Base-by-base conservation (phyloP, 257 asterid genomes). In the Avicennia marina region DNA sequence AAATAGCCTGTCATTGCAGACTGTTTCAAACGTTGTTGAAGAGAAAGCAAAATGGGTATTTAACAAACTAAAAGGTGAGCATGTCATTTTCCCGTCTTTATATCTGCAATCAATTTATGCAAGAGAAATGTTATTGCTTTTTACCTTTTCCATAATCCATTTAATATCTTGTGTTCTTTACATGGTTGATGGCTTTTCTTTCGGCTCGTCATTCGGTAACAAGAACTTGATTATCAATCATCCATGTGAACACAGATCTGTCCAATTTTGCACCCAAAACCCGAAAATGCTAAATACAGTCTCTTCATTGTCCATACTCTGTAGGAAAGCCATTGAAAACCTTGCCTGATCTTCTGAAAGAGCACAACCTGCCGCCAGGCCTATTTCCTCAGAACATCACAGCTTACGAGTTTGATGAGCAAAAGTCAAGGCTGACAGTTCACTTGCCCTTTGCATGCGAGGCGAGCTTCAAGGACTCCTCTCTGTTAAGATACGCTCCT, bases 11-110 rank as follows among this genome's bases (percentile, higher is more conserved):
- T 64, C 53, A 13, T 60, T 75, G 58, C 87, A 89, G 96, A 81
- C 80, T 8, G 83, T 85, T 44, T 81, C 96, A 2, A 85, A 56
- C 32, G 83, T 87, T 11, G 90, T 89, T 58, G 96, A 89, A 74
- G 95, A 85, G 68, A 89, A 83, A 74, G 96, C 96, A 22, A 89
- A 89, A 76, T 85, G 94, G 94, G 68, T 89, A 50, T 89, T 89
- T 71, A 75, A 89, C 81, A 89, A 89, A 77, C 85, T 89, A 29
- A 89, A 85, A 83, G 96, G 96, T 88, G 29, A 9, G 62, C 9
- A 19, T 7, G 13, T 56, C 20, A 33, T 20, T 7, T 53, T 69
- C 0, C 27, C 0, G 7, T 2, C 12, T n/a, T 11, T n/a, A n/a
- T 44, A 21, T 13, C 52, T 29, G 21, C 15, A 21, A 24, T 24